Percentiles rank a stretch among this genome's conserved stretches.
Evolutionary conservation across 164 flowering plant genomes (phyloP).

Genomic region (Santalum album): DNA sequence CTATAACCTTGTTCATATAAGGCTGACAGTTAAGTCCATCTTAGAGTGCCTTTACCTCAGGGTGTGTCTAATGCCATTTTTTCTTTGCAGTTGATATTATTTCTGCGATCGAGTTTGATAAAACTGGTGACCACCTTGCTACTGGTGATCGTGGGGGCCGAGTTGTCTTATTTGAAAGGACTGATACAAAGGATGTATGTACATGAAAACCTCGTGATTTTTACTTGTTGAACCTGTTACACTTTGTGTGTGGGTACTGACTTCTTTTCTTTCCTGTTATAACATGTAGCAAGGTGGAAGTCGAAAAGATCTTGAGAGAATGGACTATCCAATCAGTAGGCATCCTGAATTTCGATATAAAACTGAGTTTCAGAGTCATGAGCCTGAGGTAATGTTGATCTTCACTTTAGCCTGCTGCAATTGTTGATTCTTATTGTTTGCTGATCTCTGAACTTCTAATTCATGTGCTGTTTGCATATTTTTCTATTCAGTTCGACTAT

Average conservation of each 20-base stretch:
- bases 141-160: conserved; percentile 99
- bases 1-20: too few relatives aligned
- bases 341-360: conserved; percentile 98
- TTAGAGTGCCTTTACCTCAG: too few relatives aligned
- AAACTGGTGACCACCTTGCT: conserved; percentile 93
- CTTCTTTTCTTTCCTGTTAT: conserved; percentile 2
- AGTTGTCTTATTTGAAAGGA: conserved; percentile 93
- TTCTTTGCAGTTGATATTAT: conserved; percentile 83
- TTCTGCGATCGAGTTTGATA: conserved; percentile 98
- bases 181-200: conserved; percentile 75
- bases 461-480: conserved; percentile 7
- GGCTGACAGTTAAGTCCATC: too few relatives aligned
- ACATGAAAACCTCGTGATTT: conserved; percentile 4
- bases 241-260: background rate
- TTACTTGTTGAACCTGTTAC: background rate
- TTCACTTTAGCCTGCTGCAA: background rate
- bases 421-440: background rate
- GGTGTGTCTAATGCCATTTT: background rate
- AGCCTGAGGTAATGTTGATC: conserved; percentile 70
- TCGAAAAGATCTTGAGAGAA: conserved; percentile 74
- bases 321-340: conserved; percentile 57
- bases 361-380: conserved; percentile 98
- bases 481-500: conserved; percentile 79
- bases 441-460: background rate
- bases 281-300: conserved; percentile 47